These are phyloP conservation scores for Acer campestre DNA, from an alignment of 345 rosid species.

Conservation along the genomic window DNA sequence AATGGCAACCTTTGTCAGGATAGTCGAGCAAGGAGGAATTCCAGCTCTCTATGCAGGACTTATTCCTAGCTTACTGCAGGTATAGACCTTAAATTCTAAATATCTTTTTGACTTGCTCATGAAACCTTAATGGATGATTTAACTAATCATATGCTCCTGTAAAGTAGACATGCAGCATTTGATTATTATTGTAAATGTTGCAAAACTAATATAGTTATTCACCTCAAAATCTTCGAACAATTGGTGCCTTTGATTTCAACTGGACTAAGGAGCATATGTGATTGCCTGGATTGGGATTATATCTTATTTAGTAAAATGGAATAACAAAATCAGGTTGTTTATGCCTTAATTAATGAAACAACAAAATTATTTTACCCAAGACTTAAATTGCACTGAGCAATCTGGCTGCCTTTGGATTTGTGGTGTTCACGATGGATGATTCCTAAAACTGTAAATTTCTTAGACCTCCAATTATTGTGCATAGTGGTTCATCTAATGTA, in stretches of 20 bases:
- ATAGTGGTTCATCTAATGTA: neutral
- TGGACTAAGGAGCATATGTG: neutral
- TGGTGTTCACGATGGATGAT: neutral
- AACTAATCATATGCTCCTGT: neutral
- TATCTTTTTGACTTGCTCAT: neutral
- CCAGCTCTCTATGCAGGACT: conserved; percentile 74
- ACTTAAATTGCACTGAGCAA: neutral
- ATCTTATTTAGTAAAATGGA: neutral
- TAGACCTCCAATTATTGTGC: neutral
- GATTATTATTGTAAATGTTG: neutral
- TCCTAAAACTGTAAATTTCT: neutral
- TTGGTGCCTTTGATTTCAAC: neutral
- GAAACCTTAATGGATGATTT: neutral
- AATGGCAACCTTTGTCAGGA: conserved; percentile 55
- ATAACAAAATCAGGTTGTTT: neutral
- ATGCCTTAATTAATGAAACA: neutral
- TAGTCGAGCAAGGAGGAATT: conserved; percentile 68
- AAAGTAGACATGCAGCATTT: neutral
- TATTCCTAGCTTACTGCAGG: conserved; percentile 79
- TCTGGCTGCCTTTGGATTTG: neutral
- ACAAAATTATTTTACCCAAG: neutral
- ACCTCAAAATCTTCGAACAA: neutral
- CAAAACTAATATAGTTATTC: neutral
- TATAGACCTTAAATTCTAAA: conserved; percentile 16
- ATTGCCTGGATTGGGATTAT: neutral